Percentiles rank a stretch among this genome's conserved stretches.
Conservation (phyloP, 306 rosid genomes). For the Castanea crenata region DNA sequence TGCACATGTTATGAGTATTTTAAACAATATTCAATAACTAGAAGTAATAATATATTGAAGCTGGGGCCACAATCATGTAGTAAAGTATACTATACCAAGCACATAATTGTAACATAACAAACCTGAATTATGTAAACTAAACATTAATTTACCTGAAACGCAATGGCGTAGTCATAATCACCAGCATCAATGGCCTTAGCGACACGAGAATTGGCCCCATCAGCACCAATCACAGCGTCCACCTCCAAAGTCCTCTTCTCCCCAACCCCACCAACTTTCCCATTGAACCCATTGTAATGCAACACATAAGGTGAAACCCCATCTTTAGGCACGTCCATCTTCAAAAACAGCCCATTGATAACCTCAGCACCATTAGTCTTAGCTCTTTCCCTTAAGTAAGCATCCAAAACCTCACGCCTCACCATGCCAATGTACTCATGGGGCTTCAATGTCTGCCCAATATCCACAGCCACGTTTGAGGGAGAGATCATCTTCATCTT, state of each 20-base stretch:
- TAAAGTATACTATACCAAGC: no score
- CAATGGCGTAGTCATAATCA: conserved; percentile 94
- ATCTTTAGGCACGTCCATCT: conserved; percentile 73
- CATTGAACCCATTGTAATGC: conserved; percentile 70
- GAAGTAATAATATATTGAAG: no score
- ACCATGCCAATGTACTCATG: conserved; percentile 99
- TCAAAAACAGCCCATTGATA: conserved; percentile 81
- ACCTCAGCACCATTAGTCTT: conserved; percentile 72
- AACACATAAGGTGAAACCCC: conserved; percentile 61
- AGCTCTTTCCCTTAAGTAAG: conserved; percentile 68
- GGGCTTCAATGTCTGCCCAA: conserved; percentile 79
- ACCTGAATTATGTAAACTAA: no score
- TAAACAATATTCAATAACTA: no score
- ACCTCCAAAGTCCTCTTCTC: conserved; percentile 73
- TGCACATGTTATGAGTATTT: no score
- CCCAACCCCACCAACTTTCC: conserved; percentile 69
- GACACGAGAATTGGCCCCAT: conserved; percentile 94
- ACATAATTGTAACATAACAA: no score
- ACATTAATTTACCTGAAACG: conserved; percentile 67
- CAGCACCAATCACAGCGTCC: conserved; percentile 95
- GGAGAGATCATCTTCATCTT: conserved; percentile 99
- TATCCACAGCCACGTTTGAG: conserved; percentile 93
- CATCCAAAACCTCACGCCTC: conserved; percentile 83
- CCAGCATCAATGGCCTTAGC: conserved; percentile 93
- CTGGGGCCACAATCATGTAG: no score